A percentile compares a stretch with the other conserved stretches of the same genome.
Conservation (phyloP, 768 basidiomycete species). For the Termitomyces sp. region DNA sequence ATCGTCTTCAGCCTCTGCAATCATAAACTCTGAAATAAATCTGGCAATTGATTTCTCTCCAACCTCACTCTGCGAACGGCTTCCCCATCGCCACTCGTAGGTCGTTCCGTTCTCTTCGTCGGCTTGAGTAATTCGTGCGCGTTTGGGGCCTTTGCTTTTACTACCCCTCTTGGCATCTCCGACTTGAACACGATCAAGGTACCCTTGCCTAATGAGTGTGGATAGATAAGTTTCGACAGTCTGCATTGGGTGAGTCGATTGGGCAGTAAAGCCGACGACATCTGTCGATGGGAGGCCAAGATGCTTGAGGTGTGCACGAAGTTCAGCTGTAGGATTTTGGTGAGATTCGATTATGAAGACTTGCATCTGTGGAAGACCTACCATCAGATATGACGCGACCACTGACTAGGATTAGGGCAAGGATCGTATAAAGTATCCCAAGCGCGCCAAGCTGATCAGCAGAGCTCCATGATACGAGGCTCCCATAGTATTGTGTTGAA, state of each 20-base stretch:
- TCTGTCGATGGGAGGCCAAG: conserved; percentile 55
- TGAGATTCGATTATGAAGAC: background rate
- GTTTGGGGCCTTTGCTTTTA: conserved; percentile 42
- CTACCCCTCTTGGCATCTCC: conserved; percentile 42
- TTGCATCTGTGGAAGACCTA: conserved; percentile 33
- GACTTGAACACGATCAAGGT: conserved; percentile 65
- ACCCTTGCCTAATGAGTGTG: conserved; percentile 64
- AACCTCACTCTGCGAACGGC: conserved; percentile 75
- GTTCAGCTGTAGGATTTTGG: conserved; percentile 49
- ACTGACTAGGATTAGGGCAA: conserved; percentile 81
- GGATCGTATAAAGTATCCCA: conserved; percentile 78
- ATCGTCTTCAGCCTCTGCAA: conserved; percentile 34
- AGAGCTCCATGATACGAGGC: conserved; percentile 70
- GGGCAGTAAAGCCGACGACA: conserved; percentile 48
- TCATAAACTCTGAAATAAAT: conserved; percentile 84
- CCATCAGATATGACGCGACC: conserved; percentile 74
- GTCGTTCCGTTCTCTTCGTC: conserved; percentile 36
- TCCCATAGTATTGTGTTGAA: conserved; percentile 52
- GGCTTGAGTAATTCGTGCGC: conserved; percentile 47
- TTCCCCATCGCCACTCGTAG: conserved; percentile 87
- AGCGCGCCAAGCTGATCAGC: conserved; percentile 63
- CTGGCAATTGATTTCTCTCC: conserved; percentile 71
- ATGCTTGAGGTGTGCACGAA: conserved; percentile 66
- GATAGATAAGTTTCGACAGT: conserved; percentile 67
- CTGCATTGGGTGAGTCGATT: conserved; percentile 46